phyloP scores from a whole-genome alignment of 208 protist genomes.

The Leishmania amazonensis region DNA sequence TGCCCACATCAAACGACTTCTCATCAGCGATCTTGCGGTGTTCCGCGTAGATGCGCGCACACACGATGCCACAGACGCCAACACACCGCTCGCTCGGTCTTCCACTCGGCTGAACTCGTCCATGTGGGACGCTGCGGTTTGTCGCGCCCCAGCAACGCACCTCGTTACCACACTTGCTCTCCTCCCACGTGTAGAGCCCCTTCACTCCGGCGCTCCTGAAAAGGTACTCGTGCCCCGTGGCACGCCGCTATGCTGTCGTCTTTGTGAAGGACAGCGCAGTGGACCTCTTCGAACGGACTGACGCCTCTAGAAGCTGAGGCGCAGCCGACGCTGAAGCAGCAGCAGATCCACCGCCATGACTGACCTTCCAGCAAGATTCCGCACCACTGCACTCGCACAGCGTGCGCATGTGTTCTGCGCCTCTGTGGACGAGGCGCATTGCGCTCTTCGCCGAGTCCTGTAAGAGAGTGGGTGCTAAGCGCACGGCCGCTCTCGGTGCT shows the following conservation, averaged over 20 bases:
- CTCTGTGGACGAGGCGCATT: slow-evolving; percentile 27
- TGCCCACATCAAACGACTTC: not conserved
- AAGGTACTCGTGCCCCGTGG: not conserved
- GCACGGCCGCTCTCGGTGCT: slow-evolving; percentile 36
- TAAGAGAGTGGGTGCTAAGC: slow-evolving; percentile 38
- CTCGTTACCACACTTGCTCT: not conserved
- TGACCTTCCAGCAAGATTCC: not conserved
- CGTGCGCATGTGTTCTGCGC: slow-evolving; percentile 12
- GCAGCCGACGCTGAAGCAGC: not conserved
- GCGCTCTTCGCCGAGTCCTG: slow-evolving; percentile 43
- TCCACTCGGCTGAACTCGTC: not conserved
- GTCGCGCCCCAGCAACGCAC: not conserved
- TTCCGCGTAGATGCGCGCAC: not conserved
- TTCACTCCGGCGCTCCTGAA: not conserved
- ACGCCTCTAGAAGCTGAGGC: not conserved
- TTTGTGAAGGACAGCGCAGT: not conserved
- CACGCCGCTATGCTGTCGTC: not conserved
- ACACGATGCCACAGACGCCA: not conserved
- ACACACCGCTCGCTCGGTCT: not conserved
- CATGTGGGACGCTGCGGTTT: not conserved
- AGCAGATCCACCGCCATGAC: not conserved
- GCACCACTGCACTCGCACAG: slow-evolving; percentile 34
- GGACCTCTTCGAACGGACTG: not conserved
- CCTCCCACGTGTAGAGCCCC: not conserved
- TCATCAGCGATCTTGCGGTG: not conserved